Percentiles rank a stretch among this genome's conserved stretches.
Conservation (phyloP, 306 rosid species). For the Senna tora region DNA sequence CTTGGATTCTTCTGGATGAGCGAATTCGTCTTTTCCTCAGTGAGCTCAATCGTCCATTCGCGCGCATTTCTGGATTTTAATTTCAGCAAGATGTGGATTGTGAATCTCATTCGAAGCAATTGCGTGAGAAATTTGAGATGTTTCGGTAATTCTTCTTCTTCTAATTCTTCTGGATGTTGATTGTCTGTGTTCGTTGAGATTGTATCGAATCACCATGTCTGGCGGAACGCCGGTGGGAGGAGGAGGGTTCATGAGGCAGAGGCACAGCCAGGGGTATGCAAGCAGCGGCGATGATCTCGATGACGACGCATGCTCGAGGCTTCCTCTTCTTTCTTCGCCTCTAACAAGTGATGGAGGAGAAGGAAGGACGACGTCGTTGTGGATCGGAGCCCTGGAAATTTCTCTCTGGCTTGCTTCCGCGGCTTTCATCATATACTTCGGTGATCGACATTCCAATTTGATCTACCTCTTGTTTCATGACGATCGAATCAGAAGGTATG, state of each 20-base stretch:
- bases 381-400: constrained; percentile 75
- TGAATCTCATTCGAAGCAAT: constrained; percentile 37
- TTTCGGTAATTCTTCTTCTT: constrained; percentile 44
- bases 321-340: constrained; percentile 46
- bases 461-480: constrained; percentile 83
- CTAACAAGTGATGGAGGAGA: constrained; percentile 45
- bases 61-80: neutral
- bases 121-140: constrained; percentile 25
- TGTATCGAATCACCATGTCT: constrained; percentile 63
- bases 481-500: constrained; percentile 79
- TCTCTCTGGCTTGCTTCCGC: constrained; percentile 91
- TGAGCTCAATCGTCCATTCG: constrained; percentile 8
- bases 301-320: constrained; percentile 96
- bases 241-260: constrained; percentile 87
- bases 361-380: constrained; percentile 57
- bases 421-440: constrained; percentile 72
- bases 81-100: constrained; percentile 1
- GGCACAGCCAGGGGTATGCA: constrained; percentile 93
- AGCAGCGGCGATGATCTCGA: constrained; percentile 96
- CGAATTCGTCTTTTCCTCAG: constrained; percentile 40
- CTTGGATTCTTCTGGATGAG: constrained; percentile 33
- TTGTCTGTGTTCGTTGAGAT: neutral
- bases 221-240: constrained; percentile 89
- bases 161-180: constrained; percentile 12
- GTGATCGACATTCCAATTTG: constrained; percentile 80